Evolutionary conservation across 1,139 yeast genomes (phyloP).

Genomic region (Kluyveromyces sp.): DNA sequence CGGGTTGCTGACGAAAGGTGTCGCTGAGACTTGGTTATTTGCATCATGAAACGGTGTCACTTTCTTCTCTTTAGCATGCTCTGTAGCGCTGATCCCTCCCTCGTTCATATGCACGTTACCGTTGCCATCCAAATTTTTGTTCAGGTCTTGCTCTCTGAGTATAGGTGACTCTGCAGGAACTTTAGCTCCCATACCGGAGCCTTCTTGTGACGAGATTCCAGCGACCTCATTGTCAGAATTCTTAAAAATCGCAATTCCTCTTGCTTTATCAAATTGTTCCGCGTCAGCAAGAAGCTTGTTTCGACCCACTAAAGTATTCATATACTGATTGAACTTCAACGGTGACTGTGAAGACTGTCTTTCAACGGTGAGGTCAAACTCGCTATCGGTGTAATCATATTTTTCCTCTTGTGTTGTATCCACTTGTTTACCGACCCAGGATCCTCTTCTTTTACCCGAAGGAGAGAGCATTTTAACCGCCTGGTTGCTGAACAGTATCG

Average conservation of each 20-base stretch:
- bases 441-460: not conserved
- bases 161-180: constrained; percentile 5
- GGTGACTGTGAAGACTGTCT: constrained; percentile 9
- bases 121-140: constrained; percentile 1
- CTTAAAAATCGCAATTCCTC: constrained; percentile 11
- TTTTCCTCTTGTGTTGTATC: constrained; percentile 12
- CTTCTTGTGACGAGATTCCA: not conserved
- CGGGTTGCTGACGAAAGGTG: constrained; percentile 8
- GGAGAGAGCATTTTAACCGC: constrained; percentile 2
- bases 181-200: not conserved
- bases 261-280: constrained; percentile 15
- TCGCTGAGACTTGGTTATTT: constrained; percentile 15
- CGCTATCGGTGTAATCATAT: constrained; percentile 17
- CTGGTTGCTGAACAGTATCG: not conserved
- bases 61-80: constrained; percentile 15
- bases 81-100: constrained; percentile 19
- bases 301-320: constrained; percentile 18
- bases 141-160: constrained; percentile 9
- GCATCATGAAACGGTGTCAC: constrained; percentile 11
- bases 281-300: constrained; percentile 20
- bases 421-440: not conserved
- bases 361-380: constrained; percentile 13
- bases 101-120: too few species aligned
- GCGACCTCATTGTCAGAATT: constrained; percentile 6
- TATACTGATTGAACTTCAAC: constrained; percentile 13